A percentile compares a stretch with the other conserved stretches of the same genome.
These are phyloP conservation scores for Vitis hybrid DNA, from an alignment of 177 flowering plant genomes.

Conservation along the genomic window DNA sequence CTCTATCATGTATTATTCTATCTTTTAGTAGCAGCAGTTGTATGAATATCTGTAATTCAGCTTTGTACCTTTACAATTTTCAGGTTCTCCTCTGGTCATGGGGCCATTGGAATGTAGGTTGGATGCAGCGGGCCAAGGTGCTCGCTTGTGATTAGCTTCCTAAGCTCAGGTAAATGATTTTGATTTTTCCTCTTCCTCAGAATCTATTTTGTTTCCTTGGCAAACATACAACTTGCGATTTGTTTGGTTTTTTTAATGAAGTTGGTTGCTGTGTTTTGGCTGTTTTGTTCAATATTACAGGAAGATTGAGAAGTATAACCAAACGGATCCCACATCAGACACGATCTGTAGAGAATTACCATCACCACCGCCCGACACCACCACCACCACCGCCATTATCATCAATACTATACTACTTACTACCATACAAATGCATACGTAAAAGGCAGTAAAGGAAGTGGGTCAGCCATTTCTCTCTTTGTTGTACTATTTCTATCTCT, in stretches of 20 bases:
- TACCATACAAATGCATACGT: slow-evolving; percentile 45
- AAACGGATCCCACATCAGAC: slow-evolving; percentile 17
- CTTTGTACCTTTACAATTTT: background rate
- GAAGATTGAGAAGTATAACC: slow-evolving; percentile 25
- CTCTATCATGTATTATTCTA: background rate
- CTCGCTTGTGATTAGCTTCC: slow-evolving; percentile 12
- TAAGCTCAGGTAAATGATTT: too few relatives aligned
- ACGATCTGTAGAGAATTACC: slow-evolving; percentile 21
- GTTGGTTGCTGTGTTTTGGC: slow-evolving; percentile 3
- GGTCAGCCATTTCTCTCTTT: slow-evolving; percentile 25
- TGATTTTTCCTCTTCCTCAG: slow-evolving; percentile 24
- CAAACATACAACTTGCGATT: background rate
- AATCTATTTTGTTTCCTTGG: background rate
- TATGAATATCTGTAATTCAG: background rate
- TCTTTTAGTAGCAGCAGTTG: too few relatives aligned
- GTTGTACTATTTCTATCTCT: slow-evolving; percentile 22
- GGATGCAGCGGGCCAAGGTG: slow-evolving; percentile 21
- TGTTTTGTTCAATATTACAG: slow-evolving; percentile 21
- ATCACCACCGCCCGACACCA: slow-evolving; percentile 15
- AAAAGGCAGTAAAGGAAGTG: slow-evolving; percentile 34
- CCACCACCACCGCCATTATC: slow-evolving; percentile 8
- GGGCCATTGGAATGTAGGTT: slow-evolving; percentile 67
- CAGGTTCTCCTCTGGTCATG: slow-evolving; percentile 79
- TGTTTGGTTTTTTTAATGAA: background rate
- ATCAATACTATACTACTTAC: slow-evolving; percentile 31